Evolutionary conservation across 805 yeast genomes (phyloP).

Genomic region (Phaffomyces antillensis): DNA sequence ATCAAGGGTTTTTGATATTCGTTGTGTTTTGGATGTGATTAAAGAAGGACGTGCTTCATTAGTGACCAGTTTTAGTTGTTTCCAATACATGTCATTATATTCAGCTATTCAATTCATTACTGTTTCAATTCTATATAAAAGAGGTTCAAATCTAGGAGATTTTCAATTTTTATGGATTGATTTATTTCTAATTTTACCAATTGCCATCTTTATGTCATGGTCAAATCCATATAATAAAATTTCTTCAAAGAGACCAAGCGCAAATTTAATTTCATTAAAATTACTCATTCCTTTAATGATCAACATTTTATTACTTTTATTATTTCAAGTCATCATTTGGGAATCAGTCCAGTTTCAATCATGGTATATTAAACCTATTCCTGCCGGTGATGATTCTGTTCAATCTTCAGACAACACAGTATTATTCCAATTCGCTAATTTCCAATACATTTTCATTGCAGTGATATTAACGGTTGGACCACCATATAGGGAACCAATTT

Average conservation of each 20-base stretch:
- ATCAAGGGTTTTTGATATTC: slow-evolving; percentile 78
- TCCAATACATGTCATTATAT: slow-evolving; percentile 95
- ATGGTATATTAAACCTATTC: slow-evolving; percentile 79
- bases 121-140: slow-evolving; percentile 74
- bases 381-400: slow-evolving; percentile 77
- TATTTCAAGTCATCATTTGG: slow-evolving; percentile 72
- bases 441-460: slow-evolving; percentile 84
- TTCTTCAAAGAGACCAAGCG: slow-evolving; percentile 78
- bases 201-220: slow-evolving; percentile 98
- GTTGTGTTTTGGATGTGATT: slow-evolving; percentile 87
- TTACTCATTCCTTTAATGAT: slow-evolving; percentile 78
- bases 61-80: slow-evolving; percentile 93
- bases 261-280: slow-evolving; percentile 86
- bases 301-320: slow-evolving; percentile 54
- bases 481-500: slow-evolving; percentile 79
- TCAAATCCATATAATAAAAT: slow-evolving; percentile 63
- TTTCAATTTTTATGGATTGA: slow-evolving; percentile 95
- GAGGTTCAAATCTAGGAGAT: slow-evolving; percentile 93
- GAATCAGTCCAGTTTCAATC: slow-evolving; percentile 41
- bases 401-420: slow-evolving; percentile 86
- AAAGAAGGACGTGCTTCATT: slow-evolving; percentile 92
- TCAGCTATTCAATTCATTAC: slow-evolving; percentile 94
- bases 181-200: slow-evolving; percentile 80
- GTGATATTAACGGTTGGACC: slow-evolving; percentile 84
- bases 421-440: slow-evolving; percentile 71